Evolutionary conservation across 257 asterid species (phyloP), one percentile per base, ranked within the genome.

Genomic region (Cynanchum wilfordii): DNA sequence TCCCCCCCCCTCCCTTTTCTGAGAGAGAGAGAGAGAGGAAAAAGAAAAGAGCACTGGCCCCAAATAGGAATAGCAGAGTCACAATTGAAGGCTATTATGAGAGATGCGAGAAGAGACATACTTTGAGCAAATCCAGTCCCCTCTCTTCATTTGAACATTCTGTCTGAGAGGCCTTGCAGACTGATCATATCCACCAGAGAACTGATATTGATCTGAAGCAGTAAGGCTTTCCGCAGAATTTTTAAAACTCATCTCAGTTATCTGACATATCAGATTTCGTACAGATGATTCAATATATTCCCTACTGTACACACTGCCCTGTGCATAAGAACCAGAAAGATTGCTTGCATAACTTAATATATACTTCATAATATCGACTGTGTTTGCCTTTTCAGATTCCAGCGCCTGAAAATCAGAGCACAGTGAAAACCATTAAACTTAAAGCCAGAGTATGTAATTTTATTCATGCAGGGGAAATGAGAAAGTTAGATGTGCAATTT

Each of bases 101-200:
- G 29, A 36, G 29, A 36, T 33, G 16, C 22, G 25, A 69, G 30
- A 24, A 69, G 52, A 78, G n/a, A 81, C 91, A 78, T 86, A 94
- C 99, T 88, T 94, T 49, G 76, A 74, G 83, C 99, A 94, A 69
- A 87, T 86, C 99, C 99, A 94, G 84, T 94, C 98, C 33, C 99
- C 99, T 83, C 90, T 85, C 87, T 94, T 94, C 97, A 91, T 91
- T 79, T 84, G 90, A 78, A 86, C 75, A 82, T 86, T 85, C 77
- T 81, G 96, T 77, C 91, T 87, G 69, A 59, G 68, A 58, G 92
- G 89, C 72, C 82, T 79, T 68, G 80, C 58, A 62, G 76, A 67
- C 75, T 83, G 87, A 62, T 82, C 84, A 3, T 73, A 68, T 71
- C 81, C 63, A 66, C 80, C 83, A 27, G 85, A 65, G 52, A 82